Base-by-base conservation (phyloP, 176 grass and related monocot species). In the Phyllostachys edulis region DNA sequence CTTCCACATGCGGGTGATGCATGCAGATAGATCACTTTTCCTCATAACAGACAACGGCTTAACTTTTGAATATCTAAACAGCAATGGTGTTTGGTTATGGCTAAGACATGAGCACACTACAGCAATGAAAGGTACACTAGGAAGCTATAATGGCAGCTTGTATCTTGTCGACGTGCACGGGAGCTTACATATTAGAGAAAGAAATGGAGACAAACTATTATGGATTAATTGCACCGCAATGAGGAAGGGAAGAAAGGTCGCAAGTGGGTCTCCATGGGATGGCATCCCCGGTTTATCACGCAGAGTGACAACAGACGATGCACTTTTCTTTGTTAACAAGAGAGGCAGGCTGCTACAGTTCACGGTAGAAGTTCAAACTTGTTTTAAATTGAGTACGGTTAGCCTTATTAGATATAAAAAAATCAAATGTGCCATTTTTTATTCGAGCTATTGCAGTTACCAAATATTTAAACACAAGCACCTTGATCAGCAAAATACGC, bases 191-290 rank as follows among this genome's bases (percentile, higher is more conserved):
- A 95, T 98, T 78, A 90, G 96, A 84, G 96, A 98, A 84, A 95
- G 96, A 82, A 90, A 77, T 81, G 91, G 84, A 75, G 89, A 90
- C 5, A 89, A 94, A 71, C 68, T 98, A 6, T 87, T 76, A 50
- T 98, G 96, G 96, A 92, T 96, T 69, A 98, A 98, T 89, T 98
- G 96, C 69, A 98, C 96, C 8, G 89, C 80, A 67, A 90, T 98
- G 93, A 92, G 81, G 64, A 95, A 89, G 63, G 96, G 93, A 75
- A 91, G 72, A 62, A 83, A 90, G 29, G 91, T 98, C 46, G 87
- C 77, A 57, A 94, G 93, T 83, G 96, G 96, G 20, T 72, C 93
- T 6, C 96, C 96, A 59, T 95, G 96, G 96, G 96, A 98, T 87
- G 96, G 85, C 37, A 78, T 86, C 59, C 85, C 89, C 71, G 87